A percentile compares a stretch with the other conserved stretches of the same genome.
phyloP scores from a whole-genome alignment of 768 basidiomycete species.

The Boletus patriciae region DNA sequence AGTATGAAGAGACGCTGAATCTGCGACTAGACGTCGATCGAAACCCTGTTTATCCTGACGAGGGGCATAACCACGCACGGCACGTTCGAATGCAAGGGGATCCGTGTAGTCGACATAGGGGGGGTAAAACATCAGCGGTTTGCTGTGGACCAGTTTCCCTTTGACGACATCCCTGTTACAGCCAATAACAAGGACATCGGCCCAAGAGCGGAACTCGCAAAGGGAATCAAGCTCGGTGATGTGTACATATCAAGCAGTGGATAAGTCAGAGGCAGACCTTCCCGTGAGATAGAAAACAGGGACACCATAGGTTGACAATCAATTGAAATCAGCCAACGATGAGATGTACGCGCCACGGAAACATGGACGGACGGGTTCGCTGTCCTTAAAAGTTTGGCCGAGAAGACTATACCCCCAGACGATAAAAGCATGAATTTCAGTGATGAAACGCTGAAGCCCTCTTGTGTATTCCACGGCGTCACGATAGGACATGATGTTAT shows the following conservation, averaged over 20 bases:
- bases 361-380: background rate
- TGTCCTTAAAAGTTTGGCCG: background rate
- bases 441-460: background rate
- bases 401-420: background rate
- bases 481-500: background rate
- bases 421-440: background rate
- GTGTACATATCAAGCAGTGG: background rate
- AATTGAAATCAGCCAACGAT: background rate
- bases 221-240: background rate
- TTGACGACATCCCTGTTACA: background rate
- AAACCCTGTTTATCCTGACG: background rate
- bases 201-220: background rate
- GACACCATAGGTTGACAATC: background rate
- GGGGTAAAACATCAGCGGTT: slow-evolving; percentile 3
- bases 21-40: background rate
- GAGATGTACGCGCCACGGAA: background rate
- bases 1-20: background rate
- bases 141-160: background rate
- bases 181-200: background rate
- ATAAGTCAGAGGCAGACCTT: background rate
- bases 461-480: background rate
- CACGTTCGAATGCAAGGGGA: background rate
- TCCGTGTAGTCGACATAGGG: background rate
- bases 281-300: background rate
- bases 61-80: background rate